Base-by-base conservation (phyloP, 371 early-diverging fungal species). In the Mortierella sp. region DNA sequence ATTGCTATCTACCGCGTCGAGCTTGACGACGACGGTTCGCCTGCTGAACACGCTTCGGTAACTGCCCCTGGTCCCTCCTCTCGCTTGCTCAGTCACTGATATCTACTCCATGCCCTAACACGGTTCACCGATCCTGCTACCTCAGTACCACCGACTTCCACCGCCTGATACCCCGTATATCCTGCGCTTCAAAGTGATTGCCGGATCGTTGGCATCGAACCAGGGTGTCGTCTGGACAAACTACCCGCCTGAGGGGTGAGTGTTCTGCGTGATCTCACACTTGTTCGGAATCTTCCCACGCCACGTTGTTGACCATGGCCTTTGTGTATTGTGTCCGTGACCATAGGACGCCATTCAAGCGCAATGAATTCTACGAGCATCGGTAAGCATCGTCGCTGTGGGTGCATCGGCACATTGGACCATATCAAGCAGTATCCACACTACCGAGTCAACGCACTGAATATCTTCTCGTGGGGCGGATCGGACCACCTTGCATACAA, bases 121-220 rank as follows among this genome's bases (percentile, higher is more conserved):
- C 7, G 22, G 10, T n/a, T 17, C 40, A 48, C 34, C n/a, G 40
- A 31, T 29, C 8, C 43, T 46, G 5, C 3, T 39, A 0, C 28
- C 0, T 7, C 47, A 74, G 76, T 74, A 60, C 48, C 40, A 68
- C 43, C 90, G 96, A 22, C 85, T 96, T 34, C 94, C 95, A 45
- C 90, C 95, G 22, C 88, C 88, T 8, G 68, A 76, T 34, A 77
- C 77, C 4, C 85, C 89, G 10, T 92, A 90, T 54, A 80, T 86
- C 29, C 80, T 97, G 49, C 90, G 95, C 5, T 92, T 95, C 79
- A 86, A 89, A 37, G 71, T 96, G n/a, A 85, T 90, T 47, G 83
- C 91, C 17, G 97, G 96, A 34, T 86, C 92, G 2, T 68, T 86
- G 37, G 94, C 91, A 21, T 85, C 92, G 28, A 82, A 83, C 27